phyloP scores from a whole-genome alignment of 140 eudicot genomes.

The Anethum foeniculum region DNA sequence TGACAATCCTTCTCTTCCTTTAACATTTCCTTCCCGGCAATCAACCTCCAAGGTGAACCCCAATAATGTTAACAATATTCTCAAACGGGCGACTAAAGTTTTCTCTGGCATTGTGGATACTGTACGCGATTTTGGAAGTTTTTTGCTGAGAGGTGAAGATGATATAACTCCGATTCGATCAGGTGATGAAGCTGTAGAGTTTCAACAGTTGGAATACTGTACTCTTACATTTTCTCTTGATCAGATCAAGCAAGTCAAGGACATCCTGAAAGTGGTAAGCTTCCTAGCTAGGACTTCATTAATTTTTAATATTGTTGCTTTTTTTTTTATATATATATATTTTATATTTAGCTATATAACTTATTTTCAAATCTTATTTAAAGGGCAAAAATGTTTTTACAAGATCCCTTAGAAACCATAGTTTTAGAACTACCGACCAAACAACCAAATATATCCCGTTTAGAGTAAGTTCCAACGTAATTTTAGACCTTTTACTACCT shows the following conservation, averaged over 20 bases:
- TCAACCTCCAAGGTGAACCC: not conserved
- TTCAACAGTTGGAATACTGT: conserved; percentile 24
- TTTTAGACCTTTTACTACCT: no score
- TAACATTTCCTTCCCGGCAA: conserved; percentile 46
- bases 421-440: no score
- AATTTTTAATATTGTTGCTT: no score
- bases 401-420: no score
- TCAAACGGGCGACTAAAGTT: conserved; percentile 8
- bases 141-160: conserved; percentile 44
- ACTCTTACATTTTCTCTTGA: conserved; percentile 48
- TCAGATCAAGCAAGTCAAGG: conserved; percentile 40
- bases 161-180: conserved; percentile 50
- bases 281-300: not conserved
- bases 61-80: conserved; percentile 7
- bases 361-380: no score
- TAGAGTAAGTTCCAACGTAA: not conserved
- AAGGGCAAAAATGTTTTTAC: no score
- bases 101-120: conserved; percentile 29
- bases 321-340: no score
- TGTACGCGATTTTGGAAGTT: conserved; percentile 37
- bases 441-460: no score
- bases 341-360: no score
- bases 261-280: conserved; percentile 39
- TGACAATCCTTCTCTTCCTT: conserved; percentile 55
- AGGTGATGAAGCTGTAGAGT: conserved; percentile 37